phyloP scores from a whole-genome alignment of 2,329 filamentous ascomycete species.

The Curvularia sp. region DNA sequence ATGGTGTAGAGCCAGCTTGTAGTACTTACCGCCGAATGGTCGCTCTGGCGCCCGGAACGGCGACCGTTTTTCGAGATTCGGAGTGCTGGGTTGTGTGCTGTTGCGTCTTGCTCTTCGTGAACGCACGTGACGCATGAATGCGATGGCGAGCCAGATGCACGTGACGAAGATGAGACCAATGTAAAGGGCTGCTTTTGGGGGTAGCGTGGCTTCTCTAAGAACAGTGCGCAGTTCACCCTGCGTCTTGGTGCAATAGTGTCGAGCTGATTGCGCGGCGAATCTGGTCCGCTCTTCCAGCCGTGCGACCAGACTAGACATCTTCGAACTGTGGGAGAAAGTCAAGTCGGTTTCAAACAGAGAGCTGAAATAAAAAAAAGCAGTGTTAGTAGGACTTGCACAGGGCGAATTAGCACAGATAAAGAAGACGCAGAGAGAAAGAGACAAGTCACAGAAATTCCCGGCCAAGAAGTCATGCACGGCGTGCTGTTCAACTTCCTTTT shows the following conservation, averaged over 20 bases:
- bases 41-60: constrained; percentile 48
- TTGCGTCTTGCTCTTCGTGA: constrained; percentile 14
- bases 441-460: not conserved
- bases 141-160: constrained; percentile 40
- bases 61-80: constrained; percentile 57
- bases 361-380: not conserved
- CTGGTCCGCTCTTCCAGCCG: constrained; percentile 26
- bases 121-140: constrained; percentile 39
- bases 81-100: constrained; percentile 37
- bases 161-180: constrained; percentile 42
- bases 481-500: constrained; percentile 17
- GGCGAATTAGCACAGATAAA: not conserved
- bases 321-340: not conserved
- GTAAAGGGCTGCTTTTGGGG: constrained; percentile 38
- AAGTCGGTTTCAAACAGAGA: not conserved
- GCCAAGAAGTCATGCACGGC: constrained; percentile 11
- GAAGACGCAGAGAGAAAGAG: not conserved
- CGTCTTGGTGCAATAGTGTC: constrained; percentile 22
- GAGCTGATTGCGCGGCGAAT: constrained; percentile 28
- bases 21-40: constrained; percentile 56
- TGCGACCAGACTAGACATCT: constrained; percentile 18
- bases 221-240: constrained; percentile 12
- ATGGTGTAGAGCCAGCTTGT: not conserved
- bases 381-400: not conserved
- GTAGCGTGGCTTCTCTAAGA: constrained; percentile 13